Base-by-base conservation (phyloP, 2,329 filamentous ascomycete genomes). In the Keithomyces neogunnii region DNA sequence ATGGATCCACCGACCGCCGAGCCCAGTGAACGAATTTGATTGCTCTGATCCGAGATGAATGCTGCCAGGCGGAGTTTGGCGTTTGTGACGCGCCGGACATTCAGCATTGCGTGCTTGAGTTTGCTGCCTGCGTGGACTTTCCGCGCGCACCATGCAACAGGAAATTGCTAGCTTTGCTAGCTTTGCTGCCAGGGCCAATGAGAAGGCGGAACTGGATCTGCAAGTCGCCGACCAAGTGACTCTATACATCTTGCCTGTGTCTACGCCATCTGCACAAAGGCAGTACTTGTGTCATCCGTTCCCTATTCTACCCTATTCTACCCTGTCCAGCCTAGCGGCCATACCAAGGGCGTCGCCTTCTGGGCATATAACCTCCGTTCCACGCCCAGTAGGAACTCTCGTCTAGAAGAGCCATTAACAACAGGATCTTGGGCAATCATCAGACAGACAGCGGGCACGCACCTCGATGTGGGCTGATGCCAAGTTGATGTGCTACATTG, bases 401-500 rank as follows among this genome's bases (percentile, higher is more conserved):
- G 28, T 30, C 40, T 30, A 30, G 13, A 26, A 29, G 28, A 6
- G 33, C 11, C 33, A 35, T 35, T 35, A 35, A 35, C 33, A 35
- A 6, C 7, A 7, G n/a, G n/a, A 39, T n/a, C 36, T 11, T 19
- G 19, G 36, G 4, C 36, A n/a, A 39, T 35, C 13, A 32, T 7
- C 9, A n/a, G n/a, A 46, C 8, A 30, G 32, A n/a, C 19, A 30
- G 30, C 3, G 26, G 26, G 28, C 29, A 60, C 68, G 35, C 64
- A 78, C 77, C 79, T 68, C 81, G 67, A n/a, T 62, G 53, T 0
- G 63, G 63, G 53, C 74, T 78, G 55, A 85, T 71, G 2, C 81
- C 82, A n/a, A 85, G 66, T 60, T 84, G 76, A 26, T 72, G 65
- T 1, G 78, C 81, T 3, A 85, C 75, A 60, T 85, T 85, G 45